Conservation (phyloP, 2,329 filamentous ascomycete genomes). For the Trichoderma aggressivum region DNA sequence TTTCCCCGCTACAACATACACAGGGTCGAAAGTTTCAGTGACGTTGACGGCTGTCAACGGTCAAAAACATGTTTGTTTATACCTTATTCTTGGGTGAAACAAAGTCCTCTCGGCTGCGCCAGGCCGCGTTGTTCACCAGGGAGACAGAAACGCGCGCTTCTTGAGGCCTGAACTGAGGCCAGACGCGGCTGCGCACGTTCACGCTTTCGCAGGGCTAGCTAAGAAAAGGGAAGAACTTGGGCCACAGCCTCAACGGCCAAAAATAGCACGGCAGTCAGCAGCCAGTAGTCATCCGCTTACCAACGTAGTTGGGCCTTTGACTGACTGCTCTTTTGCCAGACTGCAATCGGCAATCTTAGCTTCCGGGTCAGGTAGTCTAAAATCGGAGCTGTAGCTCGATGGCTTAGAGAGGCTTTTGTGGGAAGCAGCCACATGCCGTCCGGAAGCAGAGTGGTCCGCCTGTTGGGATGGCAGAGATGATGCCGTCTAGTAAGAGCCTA, state of each 20-base stretch:
- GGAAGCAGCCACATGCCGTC: slow-evolving; percentile 5
- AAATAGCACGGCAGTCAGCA: slow-evolving; percentile 12
- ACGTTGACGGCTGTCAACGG: background rate
- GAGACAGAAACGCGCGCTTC: background rate
- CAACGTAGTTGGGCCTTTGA: background rate
- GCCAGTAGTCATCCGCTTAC: slow-evolving; percentile 16
- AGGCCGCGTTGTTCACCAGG: background rate
- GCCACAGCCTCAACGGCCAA: slow-evolving; percentile 8
- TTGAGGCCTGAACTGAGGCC: background rate
- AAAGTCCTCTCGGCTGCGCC: background rate
- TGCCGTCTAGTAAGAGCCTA: background rate
- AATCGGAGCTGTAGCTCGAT: background rate
- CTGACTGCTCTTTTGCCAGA: background rate
- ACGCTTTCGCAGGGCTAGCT: background rate
- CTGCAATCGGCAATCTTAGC: slow-evolving; percentile 3
- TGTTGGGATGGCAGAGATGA: background rate
- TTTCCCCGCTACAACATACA: background rate
- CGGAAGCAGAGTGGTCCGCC: slow-evolving; percentile 2
- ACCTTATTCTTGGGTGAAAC: background rate
- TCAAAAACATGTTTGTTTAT: background rate
- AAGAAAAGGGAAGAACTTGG: background rate
- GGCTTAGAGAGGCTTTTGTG: slow-evolving; percentile 11
- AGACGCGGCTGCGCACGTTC: background rate
- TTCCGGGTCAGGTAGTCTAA: slow-evolving; percentile 14
- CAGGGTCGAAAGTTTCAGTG: background rate